Evolutionary conservation across 2,329 filamentous ascomycete genomes (phyloP).

Genomic region (Fusarium kyushuense): DNA sequence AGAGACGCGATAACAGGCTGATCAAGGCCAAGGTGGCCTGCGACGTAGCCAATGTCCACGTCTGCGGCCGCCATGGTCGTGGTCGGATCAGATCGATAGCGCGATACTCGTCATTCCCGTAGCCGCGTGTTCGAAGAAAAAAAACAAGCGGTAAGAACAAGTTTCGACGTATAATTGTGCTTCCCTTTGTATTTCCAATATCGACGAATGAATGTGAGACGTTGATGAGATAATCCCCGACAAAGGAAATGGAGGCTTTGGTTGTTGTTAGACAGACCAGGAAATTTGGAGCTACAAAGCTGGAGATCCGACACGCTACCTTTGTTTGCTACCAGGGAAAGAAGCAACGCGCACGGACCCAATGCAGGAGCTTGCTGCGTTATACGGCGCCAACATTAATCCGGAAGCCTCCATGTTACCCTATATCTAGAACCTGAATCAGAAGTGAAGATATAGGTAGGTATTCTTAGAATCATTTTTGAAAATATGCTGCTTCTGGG

Average conservation of each 20-base stretch:
- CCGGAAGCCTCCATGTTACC: conserved; percentile 17
- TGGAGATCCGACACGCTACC: conserved; percentile 42
- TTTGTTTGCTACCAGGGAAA: conserved; percentile 36
- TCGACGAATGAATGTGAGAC: conserved; percentile 30
- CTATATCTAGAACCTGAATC: not conserved
- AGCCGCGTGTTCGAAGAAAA: conserved; percentile 28
- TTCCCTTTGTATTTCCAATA: conserved; percentile 3
- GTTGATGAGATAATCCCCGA: conserved; percentile 29
- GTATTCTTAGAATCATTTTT: not conserved
- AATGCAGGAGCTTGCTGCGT: conserved; percentile 1
- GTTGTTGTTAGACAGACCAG: conserved; percentile 38
- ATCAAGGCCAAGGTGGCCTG: conserved; percentile 76
- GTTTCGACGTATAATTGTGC: conserved; percentile 1
- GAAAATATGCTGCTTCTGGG: not conserved
- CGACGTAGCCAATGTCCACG: conserved; percentile 79
- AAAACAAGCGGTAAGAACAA: not conserved
- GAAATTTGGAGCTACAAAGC: conserved; percentile 48
- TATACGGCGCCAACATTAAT: conserved; percentile 36
- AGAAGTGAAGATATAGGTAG: not conserved
- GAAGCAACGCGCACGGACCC: conserved; percentile 44
- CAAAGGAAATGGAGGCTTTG: conserved; percentile 42
- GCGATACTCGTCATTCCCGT: conserved; percentile 47
- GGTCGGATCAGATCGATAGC: conserved; percentile 43
- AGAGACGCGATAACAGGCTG: conserved; percentile 71
- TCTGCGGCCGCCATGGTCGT: conserved; percentile 58